Evolutionary conservation across 129 eudicot species (phyloP), one percentile per base, ranked within the genome.

Genomic region (Kitagawia praeruptora): DNA sequence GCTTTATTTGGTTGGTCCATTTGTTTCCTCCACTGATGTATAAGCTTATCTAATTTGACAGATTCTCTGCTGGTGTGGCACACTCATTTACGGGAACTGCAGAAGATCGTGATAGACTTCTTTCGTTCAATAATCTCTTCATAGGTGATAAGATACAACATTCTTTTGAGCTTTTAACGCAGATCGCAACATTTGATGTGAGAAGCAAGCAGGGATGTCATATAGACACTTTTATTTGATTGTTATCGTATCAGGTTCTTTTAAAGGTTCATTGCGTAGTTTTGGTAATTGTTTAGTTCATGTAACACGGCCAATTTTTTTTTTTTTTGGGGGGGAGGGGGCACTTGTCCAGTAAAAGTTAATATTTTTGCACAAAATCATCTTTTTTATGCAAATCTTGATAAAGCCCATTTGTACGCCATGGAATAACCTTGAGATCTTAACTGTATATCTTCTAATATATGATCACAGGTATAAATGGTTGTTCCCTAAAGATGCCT

Each of bases 51-150:
- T 73, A 66, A 74, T 54, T 53, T 67, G 71, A 82, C 82, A 95
- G 99, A 82, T 92, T 92, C 71, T 79, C 67, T 58, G 87, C 89
- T 78, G 99, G 99, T 77, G 99, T 96, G 85, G 96, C 90, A 25
- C 99, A 96, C 89, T 96, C 98, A 34, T 96, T 96, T 79, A 96
- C 96, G 28, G 99, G 93, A 61, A 87, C 84, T 82, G 92, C 95
- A 80, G 90, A 92, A 81, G 99, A 96, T 53, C 91, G 97, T 54
- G 98, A 96, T 81, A 90, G 85, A 85, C 93, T 96, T 75, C 91
- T 96, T 58, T 84, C 93, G 41, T 96, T 90, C 82, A 82, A 72
- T 75, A 87, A 96, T 83, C 87, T 96, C 53, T 96, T 81, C 70
- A 86, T 96, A 90, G 99, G 99, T 96, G 77, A 82, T 54, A 63